phyloP scores from a whole-genome alignment of 2,329 filamentous ascomycete species.

The Alternaria hordeiaustralica region DNA sequence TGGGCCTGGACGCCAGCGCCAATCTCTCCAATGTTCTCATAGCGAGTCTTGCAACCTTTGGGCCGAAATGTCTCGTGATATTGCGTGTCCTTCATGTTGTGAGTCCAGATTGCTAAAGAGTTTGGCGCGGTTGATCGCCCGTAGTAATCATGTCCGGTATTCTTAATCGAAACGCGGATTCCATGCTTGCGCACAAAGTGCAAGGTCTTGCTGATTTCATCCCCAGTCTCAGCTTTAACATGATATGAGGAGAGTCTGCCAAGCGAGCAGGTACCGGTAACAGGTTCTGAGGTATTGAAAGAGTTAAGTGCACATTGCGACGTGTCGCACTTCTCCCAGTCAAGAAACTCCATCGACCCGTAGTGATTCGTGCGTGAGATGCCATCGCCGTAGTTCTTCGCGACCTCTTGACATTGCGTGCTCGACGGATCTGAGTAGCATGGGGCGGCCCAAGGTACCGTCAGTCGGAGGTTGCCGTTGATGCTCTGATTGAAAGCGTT shows the following conservation, averaged over 20 bases:
- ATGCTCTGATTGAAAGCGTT: constrained; percentile 42
- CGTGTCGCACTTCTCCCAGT: constrained; percentile 43
- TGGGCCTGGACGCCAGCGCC: constrained; percentile 45
- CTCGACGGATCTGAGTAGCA: constrained; percentile 33
- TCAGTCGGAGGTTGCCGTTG: constrained; percentile 35
- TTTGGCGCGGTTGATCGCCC: constrained; percentile 43
- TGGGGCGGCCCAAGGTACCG: constrained; percentile 41
- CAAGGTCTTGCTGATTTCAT: constrained; percentile 38
- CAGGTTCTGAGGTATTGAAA: constrained; percentile 28
- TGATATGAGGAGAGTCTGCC: constrained; percentile 44
- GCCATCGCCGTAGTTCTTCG: constrained; percentile 32
- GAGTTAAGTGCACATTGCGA: constrained; percentile 42
- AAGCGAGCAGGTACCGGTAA: constrained; percentile 39
- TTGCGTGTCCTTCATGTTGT: constrained; percentile 40
- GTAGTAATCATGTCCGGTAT: constrained; percentile 48
- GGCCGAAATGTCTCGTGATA: constrained; percentile 38
- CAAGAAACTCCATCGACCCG: constrained; percentile 45
- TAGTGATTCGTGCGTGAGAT: constrained; percentile 38
- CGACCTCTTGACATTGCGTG: constrained; percentile 29
- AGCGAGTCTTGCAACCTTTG: constrained; percentile 30
- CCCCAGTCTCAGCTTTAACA: constrained; percentile 34
- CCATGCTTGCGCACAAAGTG: constrained; percentile 38
- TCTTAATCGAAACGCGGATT: constrained; percentile 46
- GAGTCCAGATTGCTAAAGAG: constrained; percentile 45
- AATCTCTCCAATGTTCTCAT: constrained; percentile 43